A percentile compares a stretch with the other conserved stretches of the same genome.
These are phyloP conservation scores for Quillaja saponaria DNA, from an alignment of 306 rosid species.

Conservation along the genomic window DNA sequence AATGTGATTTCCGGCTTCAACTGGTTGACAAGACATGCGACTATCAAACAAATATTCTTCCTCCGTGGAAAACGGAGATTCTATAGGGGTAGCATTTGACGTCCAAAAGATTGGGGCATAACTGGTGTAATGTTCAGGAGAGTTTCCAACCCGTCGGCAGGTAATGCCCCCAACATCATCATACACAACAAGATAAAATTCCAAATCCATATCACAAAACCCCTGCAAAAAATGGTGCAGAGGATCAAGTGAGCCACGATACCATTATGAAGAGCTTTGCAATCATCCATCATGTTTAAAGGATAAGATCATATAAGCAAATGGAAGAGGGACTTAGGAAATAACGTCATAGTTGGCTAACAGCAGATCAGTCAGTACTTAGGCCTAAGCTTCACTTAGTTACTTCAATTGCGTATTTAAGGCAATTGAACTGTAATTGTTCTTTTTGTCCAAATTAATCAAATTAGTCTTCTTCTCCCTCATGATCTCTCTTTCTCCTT, in stretches of 20 bases:
- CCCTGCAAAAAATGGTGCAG: constrained; percentile 64
- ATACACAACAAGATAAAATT: constrained; percentile 76
- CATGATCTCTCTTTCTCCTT: too few relatives aligned
- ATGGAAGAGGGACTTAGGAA: constrained; percentile 24
- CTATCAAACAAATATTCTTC: constrained; percentile 63
- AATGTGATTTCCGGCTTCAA: constrained; percentile 36
- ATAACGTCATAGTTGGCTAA: constrained; percentile 3
- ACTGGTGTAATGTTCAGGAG: constrained; percentile 40
- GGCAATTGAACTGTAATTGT: too few relatives aligned
- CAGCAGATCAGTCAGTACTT: constrained; percentile 23
- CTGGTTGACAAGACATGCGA: constrained; percentile 69
- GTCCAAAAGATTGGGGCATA: constrained; percentile 76
- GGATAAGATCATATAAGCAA: constrained; percentile 1
- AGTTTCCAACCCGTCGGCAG: constrained; percentile 73
- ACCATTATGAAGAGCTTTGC: constrained; percentile 23
- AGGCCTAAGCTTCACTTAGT: too few relatives aligned
- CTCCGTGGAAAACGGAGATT: constrained; percentile 66
- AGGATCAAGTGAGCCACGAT: constrained; percentile 34
- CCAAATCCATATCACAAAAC: constrained; percentile 68
- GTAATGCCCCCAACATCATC: constrained; percentile 87
- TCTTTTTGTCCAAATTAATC: too few relatives aligned
- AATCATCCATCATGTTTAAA: constrained; percentile 26
- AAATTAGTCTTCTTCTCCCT: too few relatives aligned
- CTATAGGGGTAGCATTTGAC: constrained; percentile 49
- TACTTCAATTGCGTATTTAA: too few relatives aligned